Percentiles rank a stretch among this genome's conserved stretches.
phyloP scores from a whole-genome alignment of 176 grass and related monocot species.

The Microstegium vimineum region DNA sequence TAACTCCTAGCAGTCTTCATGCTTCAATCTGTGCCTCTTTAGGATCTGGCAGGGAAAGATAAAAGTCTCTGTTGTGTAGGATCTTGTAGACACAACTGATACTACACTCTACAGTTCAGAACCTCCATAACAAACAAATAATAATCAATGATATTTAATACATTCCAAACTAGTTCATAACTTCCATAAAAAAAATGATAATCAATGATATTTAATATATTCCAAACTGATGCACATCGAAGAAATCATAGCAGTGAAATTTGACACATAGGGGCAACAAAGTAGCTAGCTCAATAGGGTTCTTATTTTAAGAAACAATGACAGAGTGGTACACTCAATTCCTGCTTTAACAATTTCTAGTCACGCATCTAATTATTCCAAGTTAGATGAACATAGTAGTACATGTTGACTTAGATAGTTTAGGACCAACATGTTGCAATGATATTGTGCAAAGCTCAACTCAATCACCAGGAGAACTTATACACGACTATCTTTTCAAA shows the following conservation, averaged over 20 bases:
- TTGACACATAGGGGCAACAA: neutral
- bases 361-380: neutral
- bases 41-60: neutral
- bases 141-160: no score
- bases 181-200: no score
- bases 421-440: neutral
- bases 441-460: neutral
- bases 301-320: no score
- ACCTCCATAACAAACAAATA: no score
- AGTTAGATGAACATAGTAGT: neutral
- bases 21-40: neutral
- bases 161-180: no score
- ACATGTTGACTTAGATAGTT: neutral
- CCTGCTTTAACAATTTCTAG: neutral
- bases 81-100: no score
- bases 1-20: no score
- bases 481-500: neutral
- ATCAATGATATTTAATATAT: neutral
- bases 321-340: neutral
- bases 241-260: neutral
- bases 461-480: neutral
- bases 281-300: neutral
- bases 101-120: neutral
- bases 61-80: neutral
- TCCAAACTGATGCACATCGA: neutral